Base-by-base conservation (phyloP, 2,329 filamentous ascomycete genomes). In the Monosporascus sp. region DNA sequence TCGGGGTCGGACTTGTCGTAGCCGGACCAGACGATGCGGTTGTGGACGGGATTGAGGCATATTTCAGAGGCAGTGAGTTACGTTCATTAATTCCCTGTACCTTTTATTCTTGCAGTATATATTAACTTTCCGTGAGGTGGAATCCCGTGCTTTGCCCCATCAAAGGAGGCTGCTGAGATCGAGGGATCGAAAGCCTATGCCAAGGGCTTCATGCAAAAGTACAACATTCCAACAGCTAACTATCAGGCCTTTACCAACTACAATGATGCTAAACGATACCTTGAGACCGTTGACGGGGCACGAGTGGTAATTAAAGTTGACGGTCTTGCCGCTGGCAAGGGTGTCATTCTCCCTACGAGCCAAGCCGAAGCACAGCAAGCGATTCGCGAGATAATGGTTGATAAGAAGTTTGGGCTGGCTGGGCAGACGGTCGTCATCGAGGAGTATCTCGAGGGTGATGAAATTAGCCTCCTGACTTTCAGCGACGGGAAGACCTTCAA, bases 171-270 rank as follows among this genome's bases (percentile, higher is more conserved):
- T 20, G 92, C 94, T 19, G 82, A 83, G 45, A 90, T 99, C 81
- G 94, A 99, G 73, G 94, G 94, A 55, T 95, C 90, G 75, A 99
- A 97, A 78, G 90, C 92, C 9, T 97, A 95, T 71, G 91, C 90
- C 57, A 99, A 99, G 71, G 92, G 97, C 71, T 97, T 97, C 69
- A 99, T 97, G 94, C 87, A 88, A 72, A 85, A 87, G 60, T 85
- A 96, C 74, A 81, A 82, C 64, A 96, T 99, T 63, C 92, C 93
- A 37, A 97, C 94, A 1, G 94, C 94, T 17, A 84, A 83, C 38
- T 97, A 96, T 75, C 84, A 87, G 71, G 97, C 95, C 76, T 97
- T 97, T 68, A 84, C 79, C 70, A 80, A 89, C 64, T 92, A 88
- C 71, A 81, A 87, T 51, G 76, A 83, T 46, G 91, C 91, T 17